Conservation (phyloP, 2,329 filamentous ascomycete species). For the Botryotinia narcissicola region DNA sequence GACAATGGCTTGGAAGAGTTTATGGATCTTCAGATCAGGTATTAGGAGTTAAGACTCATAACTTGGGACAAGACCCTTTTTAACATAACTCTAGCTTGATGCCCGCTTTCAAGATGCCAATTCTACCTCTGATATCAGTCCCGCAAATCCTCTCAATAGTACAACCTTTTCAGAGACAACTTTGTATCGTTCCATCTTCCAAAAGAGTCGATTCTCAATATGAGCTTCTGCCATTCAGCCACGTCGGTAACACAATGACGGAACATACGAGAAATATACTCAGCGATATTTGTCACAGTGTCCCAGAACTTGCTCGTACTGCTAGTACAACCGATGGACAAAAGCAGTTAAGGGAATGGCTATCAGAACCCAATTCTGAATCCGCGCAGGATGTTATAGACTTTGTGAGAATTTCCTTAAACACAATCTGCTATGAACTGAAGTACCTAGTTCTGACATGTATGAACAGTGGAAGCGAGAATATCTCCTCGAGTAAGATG, state of each 20-base stretch:
- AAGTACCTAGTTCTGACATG: not conserved
- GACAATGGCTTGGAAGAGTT: slow-evolving; percentile 31
- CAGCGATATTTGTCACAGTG: slow-evolving; percentile 34
- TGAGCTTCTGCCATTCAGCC: slow-evolving; percentile 36
- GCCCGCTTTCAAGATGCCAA: slow-evolving; percentile 34
- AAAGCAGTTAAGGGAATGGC: slow-evolving; percentile 28
- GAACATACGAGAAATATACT: slow-evolving; percentile 38
- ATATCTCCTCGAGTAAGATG: slow-evolving; percentile 24
- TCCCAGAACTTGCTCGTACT: slow-evolving; percentile 32
- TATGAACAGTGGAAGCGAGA: slow-evolving; percentile 14
- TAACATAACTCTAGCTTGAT: slow-evolving; percentile 31
- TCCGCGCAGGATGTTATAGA: slow-evolving; percentile 32
- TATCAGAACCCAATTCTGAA: slow-evolving; percentile 27
- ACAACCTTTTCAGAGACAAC: slow-evolving; percentile 33
- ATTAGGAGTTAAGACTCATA: not conserved
- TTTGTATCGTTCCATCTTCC: slow-evolving; percentile 22
- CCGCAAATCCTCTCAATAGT: slow-evolving; percentile 31
- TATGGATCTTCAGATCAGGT: slow-evolving; percentile 38
- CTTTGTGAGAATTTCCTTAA: slow-evolving; percentile 26
- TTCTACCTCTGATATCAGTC: slow-evolving; percentile 33
- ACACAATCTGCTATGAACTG: not conserved
- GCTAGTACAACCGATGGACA: slow-evolving; percentile 32
- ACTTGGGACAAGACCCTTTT: not conserved
- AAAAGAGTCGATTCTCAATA: slow-evolving; percentile 20
- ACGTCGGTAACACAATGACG: slow-evolving; percentile 31